A percentile compares a stretch with the other conserved stretches of the same genome.
Conservation (phyloP, 1,284 basidiomycete species). For the Puccinia novopanici region DNA sequence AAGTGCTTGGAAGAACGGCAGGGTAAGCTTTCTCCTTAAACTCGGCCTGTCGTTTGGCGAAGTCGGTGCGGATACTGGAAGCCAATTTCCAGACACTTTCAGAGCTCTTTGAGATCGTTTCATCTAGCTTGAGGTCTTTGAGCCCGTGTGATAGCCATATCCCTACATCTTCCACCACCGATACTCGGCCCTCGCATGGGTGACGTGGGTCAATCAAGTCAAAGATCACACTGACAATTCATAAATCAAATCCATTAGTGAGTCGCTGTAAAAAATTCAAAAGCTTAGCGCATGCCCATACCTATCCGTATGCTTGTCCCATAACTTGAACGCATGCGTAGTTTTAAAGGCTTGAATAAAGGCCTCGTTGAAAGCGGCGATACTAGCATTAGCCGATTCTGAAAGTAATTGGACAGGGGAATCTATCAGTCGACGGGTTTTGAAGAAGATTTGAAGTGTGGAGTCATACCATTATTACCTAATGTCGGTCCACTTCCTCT, state of each 20-base stretch:
- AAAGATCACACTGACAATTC: conserved; percentile 37
- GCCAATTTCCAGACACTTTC: conserved; percentile 48
- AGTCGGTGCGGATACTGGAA: conserved; percentile 34
- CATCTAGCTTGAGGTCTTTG: conserved; percentile 50
- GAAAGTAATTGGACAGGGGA: neutral
- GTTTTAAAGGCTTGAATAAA: conserved; percentile 82
- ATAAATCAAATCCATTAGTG: neutral
- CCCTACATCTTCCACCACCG: conserved; percentile 50
- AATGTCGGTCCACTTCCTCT: conserved; percentile 65
- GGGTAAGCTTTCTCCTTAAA: conserved; percentile 16
- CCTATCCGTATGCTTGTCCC: conserved; percentile 78
- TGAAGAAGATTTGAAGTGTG: neutral
- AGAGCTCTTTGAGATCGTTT: conserved; percentile 43
- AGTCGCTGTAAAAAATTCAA: neutral
- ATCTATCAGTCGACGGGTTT: neutral
- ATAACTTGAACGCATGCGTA: conserved; percentile 80
- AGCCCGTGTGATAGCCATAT: conserved; percentile 47
- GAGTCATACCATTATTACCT: conserved; percentile 55
- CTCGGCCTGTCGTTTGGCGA: conserved; percentile 48
- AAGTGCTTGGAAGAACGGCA: too few species aligned
- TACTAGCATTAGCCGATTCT: conserved; percentile 57
- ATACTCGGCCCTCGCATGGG: conserved; percentile 50
- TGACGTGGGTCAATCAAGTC: conserved; percentile 50
- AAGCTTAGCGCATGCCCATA: neutral
- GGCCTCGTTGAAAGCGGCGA: conserved; percentile 71